Evolutionary conservation across 192 early-diverging fungal species (phyloP), one percentile per base, ranked within the genome.

Genomic region (Gonapodya sp.): DNA sequence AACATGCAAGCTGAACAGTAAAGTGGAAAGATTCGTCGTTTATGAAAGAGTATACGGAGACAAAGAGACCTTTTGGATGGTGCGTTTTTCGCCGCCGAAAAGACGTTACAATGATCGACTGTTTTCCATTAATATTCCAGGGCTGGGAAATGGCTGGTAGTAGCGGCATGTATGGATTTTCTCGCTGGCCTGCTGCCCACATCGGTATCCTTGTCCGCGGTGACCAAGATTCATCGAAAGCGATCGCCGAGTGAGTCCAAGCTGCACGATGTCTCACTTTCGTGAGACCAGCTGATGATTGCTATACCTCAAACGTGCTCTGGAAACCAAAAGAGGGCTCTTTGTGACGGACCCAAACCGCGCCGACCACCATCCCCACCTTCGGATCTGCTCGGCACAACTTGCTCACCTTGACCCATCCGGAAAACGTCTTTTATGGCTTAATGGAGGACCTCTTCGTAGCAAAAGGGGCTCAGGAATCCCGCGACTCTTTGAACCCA

Each of bases 1-100:
- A 2, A 33, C 75, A 2, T 18, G 30, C 18, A 77, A 2, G 31
- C 75, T 77, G 75, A 77, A 32, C 30, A 31, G 31, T 33, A 77
- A 31, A 34, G 75, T 32, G 8, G 8, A 34, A 2, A 77, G 75
- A 33, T 16, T 8, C 18, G 46, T 16, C 8, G 46, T 64, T 8
- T 64, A 64, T 64, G 34, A 2, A 33, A 32, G 31, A 33, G 75
- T 34, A 33, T 64, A 36, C 78, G 80, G 80, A n/a, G 80, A 81
- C 35, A 81, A 81, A 30, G 80, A 81, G 78, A 35, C 36, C n/a
- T 80, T 80, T 34, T 80, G 80, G 80, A 80, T 80, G 80, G 80
- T 34, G 46, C 30, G 46, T 64, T 64, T 8, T 64, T 8, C 46
- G 46, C 24, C 8, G 46, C 46, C 24, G 46, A 64, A 8, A 64